phyloP scores from a whole-genome alignment of 805 yeast genomes.

The Kuraishia ogatae region DNA sequence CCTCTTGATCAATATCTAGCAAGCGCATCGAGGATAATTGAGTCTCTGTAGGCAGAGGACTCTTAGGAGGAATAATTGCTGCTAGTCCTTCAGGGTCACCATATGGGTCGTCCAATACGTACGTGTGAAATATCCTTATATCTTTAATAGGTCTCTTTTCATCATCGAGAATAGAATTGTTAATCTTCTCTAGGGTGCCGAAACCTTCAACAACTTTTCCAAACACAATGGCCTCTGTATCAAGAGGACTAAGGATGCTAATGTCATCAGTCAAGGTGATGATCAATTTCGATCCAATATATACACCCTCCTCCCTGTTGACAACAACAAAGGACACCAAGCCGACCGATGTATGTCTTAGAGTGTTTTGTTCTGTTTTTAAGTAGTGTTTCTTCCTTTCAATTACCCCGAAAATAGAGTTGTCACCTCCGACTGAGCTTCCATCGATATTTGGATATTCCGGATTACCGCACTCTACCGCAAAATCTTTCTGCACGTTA shows the following conservation, averaged over 20 bases:
- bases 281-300: slow-evolving; percentile 25
- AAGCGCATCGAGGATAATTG: slow-evolving; percentile 23
- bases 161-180: slow-evolving; percentile 28
- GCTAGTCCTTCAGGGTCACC: slow-evolving; percentile 20
- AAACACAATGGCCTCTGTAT: slow-evolving; percentile 24
- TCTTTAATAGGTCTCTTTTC: slow-evolving; percentile 34
- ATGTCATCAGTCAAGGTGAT: slow-evolving; percentile 26
- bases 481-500: slow-evolving; percentile 28
- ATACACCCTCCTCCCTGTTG: background rate
- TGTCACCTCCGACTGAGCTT: background rate
- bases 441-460: slow-evolving; percentile 22
- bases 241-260: slow-evolving; percentile 14
- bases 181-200: slow-evolving; percentile 34
- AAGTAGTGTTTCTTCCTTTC: background rate
- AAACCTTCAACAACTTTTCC: slow-evolving; percentile 48
- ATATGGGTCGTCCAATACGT: slow-evolving; percentile 47
- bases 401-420: background rate
- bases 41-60: slow-evolving; percentile 27
- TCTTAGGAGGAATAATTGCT: slow-evolving; percentile 11
- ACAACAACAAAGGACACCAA: slow-evolving; percentile 20
- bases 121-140: slow-evolving; percentile 41
- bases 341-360: slow-evolving; percentile 22
- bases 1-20: slow-evolving; percentile 14
- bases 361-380: slow-evolving; percentile 12
- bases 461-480: slow-evolving; percentile 41